Conservation (phyloP, 2,329 filamentous ascomycete species). For the Chaetomiaceae sp. region DNA sequence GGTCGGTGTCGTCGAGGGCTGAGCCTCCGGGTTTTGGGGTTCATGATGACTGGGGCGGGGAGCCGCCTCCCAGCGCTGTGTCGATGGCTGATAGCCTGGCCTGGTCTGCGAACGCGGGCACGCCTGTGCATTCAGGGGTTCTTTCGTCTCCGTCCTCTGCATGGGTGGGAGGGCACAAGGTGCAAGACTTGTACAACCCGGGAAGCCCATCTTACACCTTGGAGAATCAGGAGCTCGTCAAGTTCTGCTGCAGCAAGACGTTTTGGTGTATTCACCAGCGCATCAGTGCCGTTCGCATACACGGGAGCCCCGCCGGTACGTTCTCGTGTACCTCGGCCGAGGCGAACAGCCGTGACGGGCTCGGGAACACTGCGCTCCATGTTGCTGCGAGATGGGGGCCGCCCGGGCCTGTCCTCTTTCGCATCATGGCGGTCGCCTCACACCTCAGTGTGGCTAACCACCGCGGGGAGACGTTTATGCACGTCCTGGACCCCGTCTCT, state of each 20-base stretch:
- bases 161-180: background rate
- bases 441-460: constrained; percentile 5
- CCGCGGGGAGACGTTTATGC: constrained; percentile 9
- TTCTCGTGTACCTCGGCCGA: constrained; percentile 13
- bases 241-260: constrained; percentile 14
- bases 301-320: constrained; percentile 10
- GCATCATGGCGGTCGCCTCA: constrained; percentile 2
- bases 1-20: background rate
- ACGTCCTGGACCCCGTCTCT: constrained; percentile 5
- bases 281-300: constrained; percentile 9
- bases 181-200: background rate
- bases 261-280: constrained; percentile 16
- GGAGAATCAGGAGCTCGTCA: constrained; percentile 17
- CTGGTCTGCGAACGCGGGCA: background rate
- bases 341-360: constrained; percentile 8
- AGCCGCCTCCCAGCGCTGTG: background rate
- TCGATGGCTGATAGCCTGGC: background rate
- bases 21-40: background rate
- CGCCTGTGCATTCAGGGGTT: background rate
- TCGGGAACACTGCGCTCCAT: constrained; percentile 17
- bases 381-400: constrained; percentile 14
- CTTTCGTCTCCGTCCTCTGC: background rate
- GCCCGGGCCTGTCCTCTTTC: constrained; percentile 9
- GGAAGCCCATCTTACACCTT: background rate
- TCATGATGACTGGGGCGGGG: background rate